Percentiles rank a stretch among this genome's conserved stretches.
Evolutionary conservation across 2,329 filamentous ascomycete species (phyloP).

Genomic region (Sclerotinia subarctica): DNA sequence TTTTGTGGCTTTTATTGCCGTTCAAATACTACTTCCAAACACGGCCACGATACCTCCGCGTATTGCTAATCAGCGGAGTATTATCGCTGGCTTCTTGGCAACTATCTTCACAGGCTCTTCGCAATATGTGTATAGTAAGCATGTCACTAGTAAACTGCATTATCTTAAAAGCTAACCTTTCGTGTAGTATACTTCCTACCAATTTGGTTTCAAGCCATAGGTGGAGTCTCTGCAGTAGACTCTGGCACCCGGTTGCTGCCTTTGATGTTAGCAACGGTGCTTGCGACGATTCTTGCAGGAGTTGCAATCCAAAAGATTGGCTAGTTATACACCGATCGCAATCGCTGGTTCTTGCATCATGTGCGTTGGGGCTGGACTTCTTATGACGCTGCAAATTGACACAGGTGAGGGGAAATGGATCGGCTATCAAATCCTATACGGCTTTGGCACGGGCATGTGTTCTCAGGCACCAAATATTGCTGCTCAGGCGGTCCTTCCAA

Average conservation of each 20-base stretch:
- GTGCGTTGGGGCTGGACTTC: constrained; percentile 25
- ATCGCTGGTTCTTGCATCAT: constrained; percentile 23
- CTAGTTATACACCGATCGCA: constrained; percentile 35
- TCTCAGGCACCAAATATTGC: constrained; percentile 49
- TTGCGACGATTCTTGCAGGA: constrained; percentile 27
- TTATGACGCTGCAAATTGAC: constrained; percentile 39
- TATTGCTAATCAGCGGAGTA: constrained; percentile 39
- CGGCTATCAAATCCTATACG: constrained; percentile 46
- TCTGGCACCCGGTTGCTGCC: constrained; percentile 44
- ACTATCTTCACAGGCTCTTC: background rate
- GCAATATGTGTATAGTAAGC: background rate
- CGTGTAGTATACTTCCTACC: constrained; percentile 42
- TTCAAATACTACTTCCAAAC: constrained; percentile 34
- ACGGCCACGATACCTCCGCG: constrained; percentile 40
- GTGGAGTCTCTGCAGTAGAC: constrained; percentile 41
- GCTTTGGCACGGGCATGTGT: constrained; percentile 44
- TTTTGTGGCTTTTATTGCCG: constrained; percentile 31
- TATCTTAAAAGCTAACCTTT: background rate
- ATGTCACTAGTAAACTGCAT: background rate
- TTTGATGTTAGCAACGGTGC: constrained; percentile 34
- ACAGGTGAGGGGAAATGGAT: constrained; percentile 47
- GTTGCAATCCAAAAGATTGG: constrained; percentile 32
- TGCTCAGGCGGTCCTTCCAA: constrained; percentile 45
- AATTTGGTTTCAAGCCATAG: constrained; percentile 48
- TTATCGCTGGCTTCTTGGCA: constrained; percentile 27